Evolutionary conservation across 2,329 filamentous ascomycete species (phyloP), one percentile per base, ranked within the genome.

Genomic region (Cytospora leucostoma): DNA sequence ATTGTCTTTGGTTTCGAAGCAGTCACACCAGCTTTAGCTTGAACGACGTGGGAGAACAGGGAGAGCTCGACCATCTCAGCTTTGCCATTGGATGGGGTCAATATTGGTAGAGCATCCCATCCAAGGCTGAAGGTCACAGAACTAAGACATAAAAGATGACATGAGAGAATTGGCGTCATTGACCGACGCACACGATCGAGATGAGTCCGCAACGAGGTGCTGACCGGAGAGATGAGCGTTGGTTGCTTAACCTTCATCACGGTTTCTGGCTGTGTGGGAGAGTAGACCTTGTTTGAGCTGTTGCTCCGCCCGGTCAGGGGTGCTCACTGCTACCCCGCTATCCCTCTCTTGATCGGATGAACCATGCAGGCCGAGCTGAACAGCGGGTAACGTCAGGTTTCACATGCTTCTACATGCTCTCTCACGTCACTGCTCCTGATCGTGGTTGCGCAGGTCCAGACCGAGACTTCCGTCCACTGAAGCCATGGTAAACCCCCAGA

Each of bases 251-350:
- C 37, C 19, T 40, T 32, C 32, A 50, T 17, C 49, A 40, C 37
- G 35, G 58, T 27, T 40, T 27, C 57, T 44, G 15, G 32, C 34
- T n/a, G 47, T 21, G 37, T 37, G 27, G 37, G 37, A n/a, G 35
- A 44, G n/a, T 15, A 21, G 21, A n/a, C 40, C 40, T 7, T 47
- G 40, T 52, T 21, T 10, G 49, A 47, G 37, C 58, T 54, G 19
- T n/a, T 51, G 55, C 51, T 15, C 49, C 54, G 55, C 61, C 61
- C 59, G 54, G 50, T 54, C 59, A 21, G 51, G 38, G 10, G 6
- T 17, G 19, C 32, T 19, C 40, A 10, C 7, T 10, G 35, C 54
- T 12, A n/a, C 21, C 13, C n/a, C 12, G 27, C 27, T 27, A 27
- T 27, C 27, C 27, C 27, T 27, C 27, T 27, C 27, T 27, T 27